Evolutionary conservation across 371 early-diverging fungal genomes (phyloP), one percentile per base, ranked within the genome.

Genomic region (Conidiobolus incongruus): DNA sequence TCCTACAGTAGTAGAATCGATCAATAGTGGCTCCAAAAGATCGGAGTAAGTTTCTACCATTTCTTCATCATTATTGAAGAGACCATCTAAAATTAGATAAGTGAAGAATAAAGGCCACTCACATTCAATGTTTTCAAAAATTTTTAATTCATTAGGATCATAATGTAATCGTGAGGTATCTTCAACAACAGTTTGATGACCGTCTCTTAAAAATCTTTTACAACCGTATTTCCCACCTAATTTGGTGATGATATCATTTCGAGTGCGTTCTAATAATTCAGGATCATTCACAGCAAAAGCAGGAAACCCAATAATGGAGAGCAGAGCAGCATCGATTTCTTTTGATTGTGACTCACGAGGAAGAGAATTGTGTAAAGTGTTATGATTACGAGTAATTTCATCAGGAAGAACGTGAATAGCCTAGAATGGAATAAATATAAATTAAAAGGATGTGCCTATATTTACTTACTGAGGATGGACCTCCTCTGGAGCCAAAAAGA

Each of bases 51-150:
- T 72, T 37, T 75, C 69, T 2, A 70, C 82, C 50, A 75, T 75
- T 1, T 65, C 62, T 29, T 53, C 49, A 44, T 84, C 71, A 0
- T 65, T 79, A 2, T 65, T 65, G 51, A 85, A 84, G 12, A 75
- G 49, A 11, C 83, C 89, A 46, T 86, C 85, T 24, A 89, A 58
- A 26, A 89, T 71, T 60, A 86, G 61, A 49, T 86, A 89, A 1
- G 89, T 84, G 49, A 79, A 89, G 52, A 89, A 89, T 10, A 89
- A 54, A 3, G 89, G 89, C 89, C 89, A 89, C 54, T 89, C 89
- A 22, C 75, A 81, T 55, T 89, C 89, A 38, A 89, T 74, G 42
- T 70, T 58, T 48, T 86, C 82, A 54, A 89, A 89, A n/a, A 81
- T 63, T 50, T 72, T 70, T 40, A 89, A 68, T 49, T 89, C 89